These are phyloP conservation scores for Candida verbasci DNA, from an alignment of 805 yeast genomes.

Conservation along the genomic window DNA sequence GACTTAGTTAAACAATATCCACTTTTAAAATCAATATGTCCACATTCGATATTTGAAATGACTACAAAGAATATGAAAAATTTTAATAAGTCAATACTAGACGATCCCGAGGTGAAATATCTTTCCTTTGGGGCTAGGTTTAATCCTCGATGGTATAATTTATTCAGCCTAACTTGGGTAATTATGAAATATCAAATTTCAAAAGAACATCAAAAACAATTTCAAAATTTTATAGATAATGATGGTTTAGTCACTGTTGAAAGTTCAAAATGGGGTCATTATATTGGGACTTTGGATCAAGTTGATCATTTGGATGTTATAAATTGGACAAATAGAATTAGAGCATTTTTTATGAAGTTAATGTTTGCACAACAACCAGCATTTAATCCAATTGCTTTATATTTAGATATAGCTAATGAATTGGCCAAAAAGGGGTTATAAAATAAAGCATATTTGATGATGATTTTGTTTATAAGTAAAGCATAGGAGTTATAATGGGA, in stretches of 20 bases:
- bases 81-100: constrained; percentile 49
- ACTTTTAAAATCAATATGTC: constrained; percentile 16
- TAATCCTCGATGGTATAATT: constrained; percentile 55
- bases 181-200: constrained; percentile 40
- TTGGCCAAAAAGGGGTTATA: constrained; percentile 51
- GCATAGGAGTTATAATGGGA: too few relatives aligned
- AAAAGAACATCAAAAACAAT: constrained; percentile 3
- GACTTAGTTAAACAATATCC: constrained; percentile 21
- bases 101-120: constrained; percentile 64
- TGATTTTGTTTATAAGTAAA: too few relatives aligned
- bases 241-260: constrained; percentile 83
- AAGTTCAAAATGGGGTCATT: constrained; percentile 81
- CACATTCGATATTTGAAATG: constrained; percentile 53
- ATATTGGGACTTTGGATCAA: constrained; percentile 69
- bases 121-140: constrained; percentile 81
- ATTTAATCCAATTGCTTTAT: constrained; percentile 66
- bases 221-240: constrained; percentile 45
- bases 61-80: constrained; percentile 50
- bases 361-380: constrained; percentile 29
- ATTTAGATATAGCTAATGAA: constrained; percentile 61
- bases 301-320: constrained; percentile 86
- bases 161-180: constrained; percentile 62
- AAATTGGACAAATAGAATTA: constrained; percentile 66
- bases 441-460: too few relatives aligned
- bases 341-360: constrained; percentile 30